Evolutionary conservation across 2,329 filamentous ascomycete genomes (phyloP), one percentile per base, ranked within the genome.

Genomic region (Colletotrichum abscissum): DNA sequence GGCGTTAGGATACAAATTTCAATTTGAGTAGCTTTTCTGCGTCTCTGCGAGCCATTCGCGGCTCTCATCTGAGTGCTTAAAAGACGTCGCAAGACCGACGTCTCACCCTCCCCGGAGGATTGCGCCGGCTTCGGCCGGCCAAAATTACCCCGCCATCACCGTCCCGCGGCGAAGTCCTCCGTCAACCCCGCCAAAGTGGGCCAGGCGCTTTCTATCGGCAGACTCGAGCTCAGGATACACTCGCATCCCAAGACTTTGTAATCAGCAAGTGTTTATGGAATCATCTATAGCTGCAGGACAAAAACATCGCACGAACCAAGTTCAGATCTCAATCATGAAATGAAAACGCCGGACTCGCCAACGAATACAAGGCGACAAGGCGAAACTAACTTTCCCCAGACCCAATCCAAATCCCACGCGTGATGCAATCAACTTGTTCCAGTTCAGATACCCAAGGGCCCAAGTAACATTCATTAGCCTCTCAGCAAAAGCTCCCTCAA

Each of bases 121-220:
- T 14, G 58, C 35, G 63, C 68, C 68, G 63, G 63, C 68, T 67
- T 67, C 68, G 68, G 68, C 56, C 56, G 56, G 46, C 46, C 33
- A 67, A 67, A 26, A 9, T 6, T 7, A 35, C 63, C 46, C 68
- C 63, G 63, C 63, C 24, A 19, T 46, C 33, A 26, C 56, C 56
- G 46, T 42, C 42, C 67, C 68, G 68, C 68, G 68, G 68, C 11
- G 24, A 71, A 67, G 24, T 49, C 42, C 19, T 22, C 19, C 42
- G n/a, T 19, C 4, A 16, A 24, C 49, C 46, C 42, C 63, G 62
- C 62, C 24, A 14, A 42, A 30, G 55, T 65, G 54, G 56, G 19
- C n/a, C 24, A n/a, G 2, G 24, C 58, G 49, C 58, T 68, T 68
- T 63, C 30, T 22, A 30, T 63, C 66, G 58, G 57, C 46, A 35